Evolutionary conservation across 192 early-diverging fungal genomes (phyloP).

Genomic region (Thamnidium elegans): DNA sequence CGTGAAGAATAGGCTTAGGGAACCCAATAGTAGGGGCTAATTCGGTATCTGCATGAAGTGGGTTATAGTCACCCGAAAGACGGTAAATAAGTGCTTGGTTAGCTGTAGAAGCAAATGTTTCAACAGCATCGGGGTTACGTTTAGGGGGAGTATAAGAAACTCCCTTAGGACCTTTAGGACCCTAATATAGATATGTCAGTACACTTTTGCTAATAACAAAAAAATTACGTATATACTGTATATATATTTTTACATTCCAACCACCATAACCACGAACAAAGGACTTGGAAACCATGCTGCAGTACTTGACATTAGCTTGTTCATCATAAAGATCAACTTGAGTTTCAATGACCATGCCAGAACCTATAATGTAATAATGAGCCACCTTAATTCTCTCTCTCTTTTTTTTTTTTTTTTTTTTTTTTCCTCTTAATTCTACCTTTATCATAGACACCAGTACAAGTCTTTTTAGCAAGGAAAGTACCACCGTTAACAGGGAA

Average conservation of each 20-base stretch:
- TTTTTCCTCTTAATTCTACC: constrained; percentile 27
- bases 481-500: constrained; percentile 56
- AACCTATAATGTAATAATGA: not conserved
- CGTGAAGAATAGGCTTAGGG: constrained; percentile 71
- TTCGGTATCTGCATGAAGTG: constrained; percentile 68
- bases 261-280: constrained; percentile 73
- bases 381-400: not conserved
- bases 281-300: constrained; percentile 48
- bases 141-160: constrained; percentile 49
- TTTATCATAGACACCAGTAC: constrained; percentile 71
- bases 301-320: constrained; percentile 33
- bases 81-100: constrained; percentile 70
- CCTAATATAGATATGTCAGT: constrained; percentile 19
- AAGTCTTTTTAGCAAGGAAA: constrained; percentile 51
- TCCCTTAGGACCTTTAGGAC: constrained; percentile 66
- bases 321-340: constrained; percentile 48
- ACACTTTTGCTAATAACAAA: no score
- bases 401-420: not conserved
- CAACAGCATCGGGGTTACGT: constrained; percentile 56
- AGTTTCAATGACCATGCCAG: constrained; percentile 67
- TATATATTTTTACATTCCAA: constrained; percentile 62
- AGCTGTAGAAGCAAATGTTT: constrained; percentile 41
- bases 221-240: no score
- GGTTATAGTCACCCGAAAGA: constrained; percentile 77
- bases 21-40: constrained; percentile 68